Percentiles rank a stretch among this genome's conserved stretches.
Conservation (phyloP, 345 rosid genomes). For the Eucalyptus sp. region DNA sequence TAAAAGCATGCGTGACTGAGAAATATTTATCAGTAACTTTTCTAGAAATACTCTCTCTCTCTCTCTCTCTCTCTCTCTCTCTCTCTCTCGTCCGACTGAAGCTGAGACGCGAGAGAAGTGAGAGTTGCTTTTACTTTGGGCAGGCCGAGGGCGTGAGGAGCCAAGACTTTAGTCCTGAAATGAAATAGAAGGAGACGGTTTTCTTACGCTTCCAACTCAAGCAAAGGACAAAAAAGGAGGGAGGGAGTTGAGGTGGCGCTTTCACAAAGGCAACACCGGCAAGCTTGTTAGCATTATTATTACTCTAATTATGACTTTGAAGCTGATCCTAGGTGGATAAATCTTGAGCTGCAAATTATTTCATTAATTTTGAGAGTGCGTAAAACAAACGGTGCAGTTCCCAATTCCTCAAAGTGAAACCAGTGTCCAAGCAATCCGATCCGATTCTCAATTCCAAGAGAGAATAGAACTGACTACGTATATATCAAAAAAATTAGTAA, state of each 20-base stretch:
- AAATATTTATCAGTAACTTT: not conserved
- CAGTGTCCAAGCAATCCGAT: accelerated
- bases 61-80: not conserved
- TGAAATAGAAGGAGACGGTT: not conserved
- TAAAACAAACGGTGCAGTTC: no score
- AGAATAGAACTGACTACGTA: no score
- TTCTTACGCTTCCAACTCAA: not conserved
- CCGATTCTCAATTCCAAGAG: accelerated
- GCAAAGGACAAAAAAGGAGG: not conserved
- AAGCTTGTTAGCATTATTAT: not conserved
- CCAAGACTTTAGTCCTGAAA: not conserved
- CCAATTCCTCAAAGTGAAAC: no score
- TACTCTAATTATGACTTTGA: not conserved
- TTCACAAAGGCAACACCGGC: not conserved
- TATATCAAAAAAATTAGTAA: no score
- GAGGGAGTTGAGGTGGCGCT: not conserved
- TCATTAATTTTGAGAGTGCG: not conserved
- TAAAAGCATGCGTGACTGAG: not conserved
- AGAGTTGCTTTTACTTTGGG: not conserved
- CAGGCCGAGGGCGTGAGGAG: not conserved
- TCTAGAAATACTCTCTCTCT: not conserved
- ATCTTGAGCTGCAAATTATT: not conserved
- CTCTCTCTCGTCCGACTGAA: not conserved
- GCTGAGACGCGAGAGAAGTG: not conserved
- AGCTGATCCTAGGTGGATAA: not conserved